These are phyloP conservation scores for Aeschynomene evenia DNA, from an alignment of 306 rosid genomes.

Conservation along the genomic window DNA sequence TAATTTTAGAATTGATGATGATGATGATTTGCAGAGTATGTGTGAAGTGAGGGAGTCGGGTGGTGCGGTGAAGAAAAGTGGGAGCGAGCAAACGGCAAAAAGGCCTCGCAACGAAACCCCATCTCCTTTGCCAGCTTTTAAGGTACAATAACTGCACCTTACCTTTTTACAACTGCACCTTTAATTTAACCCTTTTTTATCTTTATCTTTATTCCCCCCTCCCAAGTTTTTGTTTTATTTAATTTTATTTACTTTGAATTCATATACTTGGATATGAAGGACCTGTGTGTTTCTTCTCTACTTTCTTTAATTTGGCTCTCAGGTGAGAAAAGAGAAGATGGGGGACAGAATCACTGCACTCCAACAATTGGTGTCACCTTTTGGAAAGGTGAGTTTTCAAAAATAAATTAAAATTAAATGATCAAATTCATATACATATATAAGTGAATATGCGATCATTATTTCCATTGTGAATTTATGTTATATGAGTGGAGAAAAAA, in stretches of 20 bases:
- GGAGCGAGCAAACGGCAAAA: slow-evolving; percentile 66
- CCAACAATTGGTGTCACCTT: slow-evolving; percentile 99
- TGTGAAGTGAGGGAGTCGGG: slow-evolving; percentile 69
- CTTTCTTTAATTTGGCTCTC: slow-evolving; percentile 5
- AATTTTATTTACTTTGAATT: slow-evolving; percentile 3
- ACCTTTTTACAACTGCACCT: slow-evolving; percentile 32
- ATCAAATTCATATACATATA: background rate
- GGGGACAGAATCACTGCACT: slow-evolving; percentile 99
- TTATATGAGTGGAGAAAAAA: background rate
- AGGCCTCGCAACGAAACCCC: slow-evolving; percentile 84
- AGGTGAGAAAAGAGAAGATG: slow-evolving; percentile 99
- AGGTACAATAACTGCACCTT: slow-evolving; percentile 65
- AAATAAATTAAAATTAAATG: slow-evolving; percentile 24
- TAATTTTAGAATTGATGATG: no score
- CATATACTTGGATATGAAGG: slow-evolving; percentile 39
- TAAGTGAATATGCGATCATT: slow-evolving; percentile 24
- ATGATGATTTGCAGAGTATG: slow-evolving; percentile 57
- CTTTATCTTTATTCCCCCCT: slow-evolving; percentile 13
- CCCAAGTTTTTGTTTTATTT: slow-evolving; percentile 4
- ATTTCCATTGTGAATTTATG: slow-evolving; percentile 38
- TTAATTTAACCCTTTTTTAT: slow-evolving; percentile 27
- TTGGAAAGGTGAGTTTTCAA: slow-evolving; percentile 80
- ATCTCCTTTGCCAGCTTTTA: slow-evolving; percentile 95
- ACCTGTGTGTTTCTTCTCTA: slow-evolving; percentile 34
- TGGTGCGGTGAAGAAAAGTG: slow-evolving; percentile 72